Evolutionary conservation across 1,139 yeast species (phyloP).

Genomic region (Taphrina wiesneri): DNA sequence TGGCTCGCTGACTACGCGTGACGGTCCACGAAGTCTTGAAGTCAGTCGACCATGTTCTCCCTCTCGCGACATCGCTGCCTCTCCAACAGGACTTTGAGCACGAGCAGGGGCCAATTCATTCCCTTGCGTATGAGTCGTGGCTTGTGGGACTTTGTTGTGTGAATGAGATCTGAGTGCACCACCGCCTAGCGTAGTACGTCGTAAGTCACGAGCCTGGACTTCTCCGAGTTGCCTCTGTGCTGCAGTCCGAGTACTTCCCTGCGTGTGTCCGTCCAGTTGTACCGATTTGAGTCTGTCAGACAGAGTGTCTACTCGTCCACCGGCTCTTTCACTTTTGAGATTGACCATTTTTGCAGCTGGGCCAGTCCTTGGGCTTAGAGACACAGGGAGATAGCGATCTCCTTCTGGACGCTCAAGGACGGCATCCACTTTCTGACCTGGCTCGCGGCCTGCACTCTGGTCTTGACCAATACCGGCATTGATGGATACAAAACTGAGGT

Average conservation of each 20-base stretch:
- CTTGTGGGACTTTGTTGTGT: neutral
- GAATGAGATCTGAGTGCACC: neutral
- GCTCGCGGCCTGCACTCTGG: slow-evolving; percentile 32
- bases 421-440: slow-evolving; percentile 29
- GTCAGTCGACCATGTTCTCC: neutral
- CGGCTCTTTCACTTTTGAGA: slow-evolving; percentile 1
- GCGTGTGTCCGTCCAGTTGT: neutral
- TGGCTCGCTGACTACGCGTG: slow-evolving; percentile 5
- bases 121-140: neutral
- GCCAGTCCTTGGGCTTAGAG: slow-evolving; percentile 29
- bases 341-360: slow-evolving; percentile 29
- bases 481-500: slow-evolving; percentile 28
- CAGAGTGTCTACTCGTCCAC: slow-evolving; percentile 16
- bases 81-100: neutral
- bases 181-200: slow-evolving; percentile 9
- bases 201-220: neutral
- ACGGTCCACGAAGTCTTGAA: slow-evolving; percentile 14
- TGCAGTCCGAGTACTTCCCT: neutral
- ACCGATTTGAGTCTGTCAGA: slow-evolving; percentile 21
- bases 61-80: neutral
- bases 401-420: slow-evolving; percentile 33
- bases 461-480: slow-evolving; percentile 38
- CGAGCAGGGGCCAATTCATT: neutral
- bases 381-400: slow-evolving; percentile 34
- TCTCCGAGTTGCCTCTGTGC: slow-evolving; percentile 1